Conservation (phyloP, 1,284 basidiomycete genomes). For the Austropuccinia psidii region DNA sequence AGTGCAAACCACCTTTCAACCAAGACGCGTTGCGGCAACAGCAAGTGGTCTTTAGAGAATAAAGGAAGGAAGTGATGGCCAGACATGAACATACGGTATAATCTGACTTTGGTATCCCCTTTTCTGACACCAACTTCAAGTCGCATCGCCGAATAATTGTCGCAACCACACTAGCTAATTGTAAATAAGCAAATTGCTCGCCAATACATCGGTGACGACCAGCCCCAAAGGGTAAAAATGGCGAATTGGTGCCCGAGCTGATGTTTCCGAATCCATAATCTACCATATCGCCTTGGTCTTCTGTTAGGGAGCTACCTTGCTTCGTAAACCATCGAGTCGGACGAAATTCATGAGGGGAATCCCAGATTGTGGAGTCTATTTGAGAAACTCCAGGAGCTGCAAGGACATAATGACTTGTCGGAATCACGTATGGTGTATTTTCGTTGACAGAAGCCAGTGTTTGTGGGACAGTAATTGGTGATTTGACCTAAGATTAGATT, state of each 20-base stretch:
- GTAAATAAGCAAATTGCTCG: constrained; percentile 94
- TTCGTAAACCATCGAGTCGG: constrained; percentile 66
- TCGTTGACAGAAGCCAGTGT: constrained; percentile 66
- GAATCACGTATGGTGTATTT: constrained; percentile 66
- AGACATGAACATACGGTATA: constrained; percentile 63
- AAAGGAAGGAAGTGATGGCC: constrained; percentile 41
- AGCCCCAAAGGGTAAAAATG: constrained; percentile 72
- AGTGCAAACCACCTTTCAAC: background rate
- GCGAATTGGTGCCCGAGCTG: constrained; percentile 51
- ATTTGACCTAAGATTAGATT: constrained; percentile 47
- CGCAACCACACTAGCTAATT: constrained; percentile 74
- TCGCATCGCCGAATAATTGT: constrained; percentile 71
- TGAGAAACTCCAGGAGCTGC: constrained; percentile 83
- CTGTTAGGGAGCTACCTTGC: too few species aligned
- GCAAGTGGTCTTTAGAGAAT: background rate
- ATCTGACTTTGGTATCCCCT: constrained; percentile 73
- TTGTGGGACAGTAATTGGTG: constrained; percentile 59
- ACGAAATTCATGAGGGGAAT: constrained; percentile 62
- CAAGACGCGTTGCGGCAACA: background rate
- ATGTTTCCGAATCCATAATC: constrained; percentile 86
- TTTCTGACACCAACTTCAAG: constrained; percentile 58
- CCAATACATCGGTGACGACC: constrained; percentile 91
- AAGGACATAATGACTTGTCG: constrained; percentile 82
- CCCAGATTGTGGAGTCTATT: constrained; percentile 79
- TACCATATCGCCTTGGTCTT: constrained; percentile 73